Evolutionary conservation across 2,329 filamentous ascomycete genomes (phyloP).

Genomic region (Penicillium griseofulvum): DNA sequence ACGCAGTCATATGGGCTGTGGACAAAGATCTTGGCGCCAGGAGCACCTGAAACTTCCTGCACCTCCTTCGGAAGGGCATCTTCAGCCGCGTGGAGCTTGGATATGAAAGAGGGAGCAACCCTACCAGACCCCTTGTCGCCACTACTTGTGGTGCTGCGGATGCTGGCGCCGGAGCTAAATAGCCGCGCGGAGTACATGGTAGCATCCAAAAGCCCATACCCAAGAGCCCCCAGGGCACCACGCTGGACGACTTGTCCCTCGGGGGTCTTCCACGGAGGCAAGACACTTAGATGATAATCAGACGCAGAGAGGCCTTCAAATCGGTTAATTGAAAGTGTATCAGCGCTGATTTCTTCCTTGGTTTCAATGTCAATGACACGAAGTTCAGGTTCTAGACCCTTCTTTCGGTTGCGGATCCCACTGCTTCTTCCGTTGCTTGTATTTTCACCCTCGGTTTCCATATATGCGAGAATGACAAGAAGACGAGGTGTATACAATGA

Average conservation of each 20-base stretch:
- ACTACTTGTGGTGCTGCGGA: conserved; percentile 56
- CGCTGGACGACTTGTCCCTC: conserved; percentile 60
- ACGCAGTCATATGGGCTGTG: conserved; percentile 96
- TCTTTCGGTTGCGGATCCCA: conserved; percentile 68
- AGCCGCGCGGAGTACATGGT: conserved; percentile 83
- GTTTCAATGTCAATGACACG: conserved; percentile 85
- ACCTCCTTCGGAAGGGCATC: conserved; percentile 40
- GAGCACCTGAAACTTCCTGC: conserved; percentile 51
- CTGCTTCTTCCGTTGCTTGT: conserved; percentile 47
- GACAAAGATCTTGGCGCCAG: conserved; percentile 80
- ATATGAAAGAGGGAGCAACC: conserved; percentile 53
- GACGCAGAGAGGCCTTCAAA: conserved; percentile 81
- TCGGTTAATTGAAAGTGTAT: conserved; percentile 79
- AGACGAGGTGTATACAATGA: conserved; percentile 92
- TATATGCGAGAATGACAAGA: conserved; percentile 87
- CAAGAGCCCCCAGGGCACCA: conserved; percentile 73
- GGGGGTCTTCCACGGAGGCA: conserved; percentile 72
- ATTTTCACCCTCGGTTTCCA: conserved; percentile 68
- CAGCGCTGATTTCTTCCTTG: conserved; percentile 79
- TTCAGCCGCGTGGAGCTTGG: conserved; percentile 48
- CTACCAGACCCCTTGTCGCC: conserved; percentile 58
- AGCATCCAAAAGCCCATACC: conserved; percentile 78
- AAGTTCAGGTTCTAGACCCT: conserved; percentile 81
- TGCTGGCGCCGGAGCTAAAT: conserved; percentile 81
- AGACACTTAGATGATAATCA: conserved; percentile 84